Percentiles rank a stretch among this genome's conserved stretches.
Conservation (phyloP, 164 flowering plant genomes). For the Tetracentron sinense region DNA sequence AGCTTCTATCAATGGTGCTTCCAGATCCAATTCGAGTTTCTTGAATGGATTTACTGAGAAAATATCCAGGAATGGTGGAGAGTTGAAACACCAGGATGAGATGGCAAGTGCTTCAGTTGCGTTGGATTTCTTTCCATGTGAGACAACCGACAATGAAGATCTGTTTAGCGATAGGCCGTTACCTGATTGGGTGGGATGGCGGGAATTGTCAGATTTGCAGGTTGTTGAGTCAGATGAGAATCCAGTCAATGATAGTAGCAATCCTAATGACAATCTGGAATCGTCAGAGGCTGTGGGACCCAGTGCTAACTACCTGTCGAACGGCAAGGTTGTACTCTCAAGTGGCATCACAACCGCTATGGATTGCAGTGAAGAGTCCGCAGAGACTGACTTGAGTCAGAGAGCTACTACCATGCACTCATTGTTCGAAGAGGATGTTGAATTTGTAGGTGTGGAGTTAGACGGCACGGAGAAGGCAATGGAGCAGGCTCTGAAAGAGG, state of each 20-base stretch:
- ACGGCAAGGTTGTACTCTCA: slow-evolving; percentile 32
- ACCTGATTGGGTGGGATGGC: slow-evolving; percentile 85
- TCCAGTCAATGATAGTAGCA: slow-evolving; percentile 46
- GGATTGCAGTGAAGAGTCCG: slow-evolving; percentile 29
- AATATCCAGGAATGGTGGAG: slow-evolving; percentile 32
- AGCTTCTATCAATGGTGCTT: slow-evolving; percentile 25
- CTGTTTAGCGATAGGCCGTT: slow-evolving; percentile 50
- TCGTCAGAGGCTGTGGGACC: slow-evolving; percentile 19
- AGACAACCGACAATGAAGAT: slow-evolving; percentile 36
- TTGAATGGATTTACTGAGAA: slow-evolving; percentile 15
- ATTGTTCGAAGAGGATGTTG: slow-evolving; percentile 83
- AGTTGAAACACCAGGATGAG: slow-evolving; percentile 16
- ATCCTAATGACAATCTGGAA: slow-evolving; percentile 15
- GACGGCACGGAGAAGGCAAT: slow-evolving; percentile 89
- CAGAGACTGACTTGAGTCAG: slow-evolving; percentile 22
- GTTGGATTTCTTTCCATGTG: slow-evolving; percentile 38
- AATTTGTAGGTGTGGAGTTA: slow-evolving; percentile 83
- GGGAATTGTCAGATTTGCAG: slow-evolving; percentile 51
- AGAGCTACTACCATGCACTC: slow-evolving; percentile 51
- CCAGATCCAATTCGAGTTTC: slow-evolving; percentile 30
- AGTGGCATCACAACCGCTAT: too few species aligned
- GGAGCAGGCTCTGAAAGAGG: slow-evolving; percentile 90
- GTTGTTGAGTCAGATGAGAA: slow-evolving; percentile 55
- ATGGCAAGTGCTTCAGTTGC: slow-evolving; percentile 34
- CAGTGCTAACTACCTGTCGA: slow-evolving; percentile 22